These are phyloP conservation scores for Dothideomycetidae sp. DNA, from an alignment of 2,329 filamentous ascomycete genomes.

Conservation along the genomic window DNA sequence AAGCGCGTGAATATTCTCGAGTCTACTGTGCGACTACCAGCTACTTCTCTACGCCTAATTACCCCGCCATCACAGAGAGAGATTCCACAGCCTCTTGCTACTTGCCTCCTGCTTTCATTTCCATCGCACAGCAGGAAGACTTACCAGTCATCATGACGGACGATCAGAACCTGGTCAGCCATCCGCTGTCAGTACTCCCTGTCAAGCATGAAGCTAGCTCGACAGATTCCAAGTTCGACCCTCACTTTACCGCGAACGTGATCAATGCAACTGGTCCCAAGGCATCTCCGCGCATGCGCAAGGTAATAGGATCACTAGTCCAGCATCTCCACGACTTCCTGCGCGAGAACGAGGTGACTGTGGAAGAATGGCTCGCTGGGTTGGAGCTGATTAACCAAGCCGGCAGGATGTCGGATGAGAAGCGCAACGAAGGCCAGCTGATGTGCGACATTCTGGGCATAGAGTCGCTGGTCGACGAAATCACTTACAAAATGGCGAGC, in stretches of 20 bases:
- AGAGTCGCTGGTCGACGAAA: conserved; percentile 59
- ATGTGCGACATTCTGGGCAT: conserved; percentile 45
- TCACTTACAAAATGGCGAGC: conserved; percentile 52
- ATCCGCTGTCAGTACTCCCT: conserved; percentile 3
- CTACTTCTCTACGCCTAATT: too few relatives aligned
- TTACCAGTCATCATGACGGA: conserved; percentile 2
- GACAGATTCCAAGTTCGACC: conserved; percentile 14
- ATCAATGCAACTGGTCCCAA: conserved; percentile 25
- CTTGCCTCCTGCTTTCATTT: too few relatives aligned
- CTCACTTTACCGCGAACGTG: conserved; percentile 23
- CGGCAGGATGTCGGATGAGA: conserved; percentile 47
- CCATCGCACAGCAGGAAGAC: too few relatives aligned
- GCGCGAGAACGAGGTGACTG: conserved; percentile 42
- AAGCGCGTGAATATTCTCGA: too few relatives aligned
- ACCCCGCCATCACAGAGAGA: too few relatives aligned
- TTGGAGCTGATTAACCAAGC: conserved; percentile 47
- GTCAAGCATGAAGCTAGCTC: conserved; percentile 1
- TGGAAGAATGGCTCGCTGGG: conserved; percentile 45
- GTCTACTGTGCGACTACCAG: too few relatives aligned
- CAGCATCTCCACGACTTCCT: conserved; percentile 46
- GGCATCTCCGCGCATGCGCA: conserved; percentile 19
- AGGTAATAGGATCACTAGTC: conserved; percentile 37
- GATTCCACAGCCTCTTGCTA: too few relatives aligned
- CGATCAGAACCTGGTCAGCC: conserved; percentile 3
- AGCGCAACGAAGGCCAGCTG: conserved; percentile 49